Conservation (phyloP, 257 asterid genomes). For the Penstemon newberryi region DNA sequence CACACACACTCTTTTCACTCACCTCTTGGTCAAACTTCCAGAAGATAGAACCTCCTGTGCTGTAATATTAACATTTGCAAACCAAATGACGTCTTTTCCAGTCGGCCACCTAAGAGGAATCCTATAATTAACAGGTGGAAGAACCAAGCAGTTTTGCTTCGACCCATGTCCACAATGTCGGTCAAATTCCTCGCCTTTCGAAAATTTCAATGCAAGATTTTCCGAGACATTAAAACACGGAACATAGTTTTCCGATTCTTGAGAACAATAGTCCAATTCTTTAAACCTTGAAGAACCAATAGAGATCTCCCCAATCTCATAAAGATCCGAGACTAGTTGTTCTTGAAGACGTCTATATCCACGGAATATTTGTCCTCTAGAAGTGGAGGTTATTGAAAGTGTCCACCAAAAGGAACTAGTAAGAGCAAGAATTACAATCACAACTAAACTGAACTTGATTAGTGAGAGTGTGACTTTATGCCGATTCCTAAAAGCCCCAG, state of each 20-base stretch:
- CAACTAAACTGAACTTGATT: constrained; percentile 71
- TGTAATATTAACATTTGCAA: constrained; percentile 92
- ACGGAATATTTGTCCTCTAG: constrained; percentile 71
- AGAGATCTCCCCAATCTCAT: constrained; percentile 89
- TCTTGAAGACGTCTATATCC: constrained; percentile 89
- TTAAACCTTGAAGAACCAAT: constrained; percentile 58
- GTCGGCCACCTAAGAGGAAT: constrained; percentile 93
- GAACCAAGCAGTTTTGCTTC: constrained; percentile 80
- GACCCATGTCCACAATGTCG: constrained; percentile 63
- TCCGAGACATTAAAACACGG: constrained; percentile 90
- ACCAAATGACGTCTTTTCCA: constrained; percentile 96
- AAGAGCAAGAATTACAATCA: constrained; percentile 77
- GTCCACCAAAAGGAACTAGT: constrained; percentile 97
- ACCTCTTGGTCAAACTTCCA: constrained; percentile 96
- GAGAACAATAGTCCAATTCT: constrained; percentile 78
- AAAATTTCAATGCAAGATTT: constrained; percentile 65
- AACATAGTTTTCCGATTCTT: constrained; percentile 74
- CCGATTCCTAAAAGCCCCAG: constrained; percentile 59
- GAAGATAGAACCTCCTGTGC: constrained; percentile 97
- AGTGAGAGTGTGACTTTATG: constrained; percentile 53
- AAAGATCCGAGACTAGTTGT: constrained; percentile 75
- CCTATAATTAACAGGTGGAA: constrained; percentile 78
- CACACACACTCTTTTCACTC: constrained; percentile 27
- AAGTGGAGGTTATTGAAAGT: constrained; percentile 63
- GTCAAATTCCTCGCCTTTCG: constrained; percentile 63